Conservation (phyloP, 257 asterid species). For the Echites panduratus region DNA sequence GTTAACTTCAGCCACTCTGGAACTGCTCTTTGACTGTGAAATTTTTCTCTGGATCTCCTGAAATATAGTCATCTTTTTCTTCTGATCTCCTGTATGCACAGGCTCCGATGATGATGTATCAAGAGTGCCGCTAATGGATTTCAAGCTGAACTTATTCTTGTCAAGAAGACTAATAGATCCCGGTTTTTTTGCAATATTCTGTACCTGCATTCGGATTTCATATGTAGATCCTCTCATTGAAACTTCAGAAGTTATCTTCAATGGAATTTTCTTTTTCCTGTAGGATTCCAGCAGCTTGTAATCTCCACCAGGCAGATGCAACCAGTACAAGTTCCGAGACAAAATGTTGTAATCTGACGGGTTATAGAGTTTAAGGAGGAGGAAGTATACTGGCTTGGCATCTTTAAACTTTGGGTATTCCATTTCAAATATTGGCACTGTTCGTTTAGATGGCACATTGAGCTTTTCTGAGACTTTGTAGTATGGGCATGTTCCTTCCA, state of each 20-base stretch:
- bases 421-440: constrained; percentile 59
- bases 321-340: constrained; percentile 95
- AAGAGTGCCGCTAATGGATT: constrained; percentile 1
- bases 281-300: constrained; percentile 76
- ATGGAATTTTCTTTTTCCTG: constrained; percentile 47
- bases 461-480: constrained; percentile 56
- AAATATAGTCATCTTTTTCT: constrained; percentile 28
- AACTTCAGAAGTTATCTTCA: constrained; percentile 51
- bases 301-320: constrained; percentile 67
- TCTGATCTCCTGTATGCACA: constrained; percentile 1
- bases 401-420: constrained; percentile 64
- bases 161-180: constrained; percentile 30
- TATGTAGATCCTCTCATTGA: constrained; percentile 51
- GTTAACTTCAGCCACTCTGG: constrained; percentile 34
- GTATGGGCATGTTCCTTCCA: constrained; percentile 66
- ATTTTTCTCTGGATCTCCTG: constrained; percentile 34
- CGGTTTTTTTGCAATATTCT: constrained; percentile 59
- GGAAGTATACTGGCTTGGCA: constrained; percentile 76
- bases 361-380: constrained; percentile 76
- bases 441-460: constrained; percentile 54
- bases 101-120: constrained; percentile 17
- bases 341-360: constrained; percentile 46
- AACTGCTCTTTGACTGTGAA: constrained; percentile 22
- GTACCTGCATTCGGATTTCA: constrained; percentile 56
- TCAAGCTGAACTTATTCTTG: constrained; percentile 23